phyloP scores from a whole-genome alignment of 306 rosid species.

The Dryas octopetala region DNA sequence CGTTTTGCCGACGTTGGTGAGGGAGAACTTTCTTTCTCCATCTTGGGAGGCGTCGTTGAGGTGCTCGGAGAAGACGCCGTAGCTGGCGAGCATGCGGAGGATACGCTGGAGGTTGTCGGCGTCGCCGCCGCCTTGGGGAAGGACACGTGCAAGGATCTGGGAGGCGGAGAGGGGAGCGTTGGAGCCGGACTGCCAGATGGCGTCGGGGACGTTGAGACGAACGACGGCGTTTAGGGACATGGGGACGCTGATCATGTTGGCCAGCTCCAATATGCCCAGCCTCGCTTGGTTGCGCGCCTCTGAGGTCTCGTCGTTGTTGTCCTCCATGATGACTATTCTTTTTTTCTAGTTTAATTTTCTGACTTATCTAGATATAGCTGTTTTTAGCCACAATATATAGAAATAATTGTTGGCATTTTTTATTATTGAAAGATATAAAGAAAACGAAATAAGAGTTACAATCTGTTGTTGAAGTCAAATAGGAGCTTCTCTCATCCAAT shows the following conservation, averaged over 20 bases:
- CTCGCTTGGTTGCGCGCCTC: conserved; percentile 57
- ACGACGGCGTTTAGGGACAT: conserved; percentile 90
- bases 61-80: conserved; percentile 73
- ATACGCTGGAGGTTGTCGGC: conserved; percentile 84
- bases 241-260: conserved; percentile 96
- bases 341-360: no score
- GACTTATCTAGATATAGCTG: no score
- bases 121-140: conserved; percentile 55
- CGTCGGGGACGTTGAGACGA: conserved; percentile 81
- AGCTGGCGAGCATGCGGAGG: conserved; percentile 74
- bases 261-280: conserved; percentile 61
- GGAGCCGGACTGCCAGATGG: conserved; percentile 77
- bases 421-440: no score
- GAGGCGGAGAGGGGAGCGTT: conserved; percentile 68
- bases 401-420: no score
- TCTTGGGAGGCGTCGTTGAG: conserved; percentile 14
- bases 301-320: conserved; percentile 6
- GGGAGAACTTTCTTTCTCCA: conserved; percentile 54
- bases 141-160: conserved; percentile 50
- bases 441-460: no score
- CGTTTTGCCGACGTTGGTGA: conserved; percentile 70
- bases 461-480: no score
- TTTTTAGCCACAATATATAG: no score
- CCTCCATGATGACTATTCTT: conserved; percentile 19
- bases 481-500: no score